Base-by-base conservation (phyloP, 495 filamentous ascomycete genomes). In the Lichina pygmaea region DNA sequence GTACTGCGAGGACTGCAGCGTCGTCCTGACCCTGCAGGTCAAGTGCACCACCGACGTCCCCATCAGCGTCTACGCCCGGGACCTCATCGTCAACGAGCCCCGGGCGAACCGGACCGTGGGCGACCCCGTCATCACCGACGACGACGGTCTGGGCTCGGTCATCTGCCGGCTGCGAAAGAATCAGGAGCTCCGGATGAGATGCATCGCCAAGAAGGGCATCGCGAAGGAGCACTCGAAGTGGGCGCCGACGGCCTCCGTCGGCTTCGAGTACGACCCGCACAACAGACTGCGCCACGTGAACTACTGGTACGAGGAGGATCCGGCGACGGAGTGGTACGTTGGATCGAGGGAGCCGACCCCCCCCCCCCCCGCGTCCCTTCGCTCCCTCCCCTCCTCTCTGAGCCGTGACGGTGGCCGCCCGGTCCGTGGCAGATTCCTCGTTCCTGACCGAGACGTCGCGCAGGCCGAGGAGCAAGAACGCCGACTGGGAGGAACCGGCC, bases 211-310 rank as follows among this genome's bases (percentile, higher is more conserved):
- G 69, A 95, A 95, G 66, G 89, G 89, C 0, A 94, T 94, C 48
- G 85, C 86, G 3, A 97, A 95, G 66, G 89, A 97, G 57, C 89
- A 97, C 64, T 78, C 91, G 0, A 97, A 97, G 58, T 97, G 89
- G 89, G 76, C 80, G 43, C 85, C 91, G 3, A 80, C 77, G 38
- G 67, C 85, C 47, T 91, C 89, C 6, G 75, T 97, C 44, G 89
- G 84, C 24, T 97, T 95, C 53, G 89, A 97, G 60, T 97, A 97
- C 59, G 89, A 97, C 55, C 89, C 89, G 48, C 77, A 86, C 57
- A 97, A 97, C 60, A 91, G 86, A 58, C 61, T 97, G 41, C 66
- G 70, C 48, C 89, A 97, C 62, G 62, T 83, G 38, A 79, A 91
- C 54, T 72, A 86, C 55, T 97, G 89, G 89, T 93, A 81, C 56